Percentiles rank a stretch among this genome's conserved stretches.
phyloP scores from a whole-genome alignment of 2,329 filamentous ascomycete species.

The Aspergillus japonicus region DNA sequence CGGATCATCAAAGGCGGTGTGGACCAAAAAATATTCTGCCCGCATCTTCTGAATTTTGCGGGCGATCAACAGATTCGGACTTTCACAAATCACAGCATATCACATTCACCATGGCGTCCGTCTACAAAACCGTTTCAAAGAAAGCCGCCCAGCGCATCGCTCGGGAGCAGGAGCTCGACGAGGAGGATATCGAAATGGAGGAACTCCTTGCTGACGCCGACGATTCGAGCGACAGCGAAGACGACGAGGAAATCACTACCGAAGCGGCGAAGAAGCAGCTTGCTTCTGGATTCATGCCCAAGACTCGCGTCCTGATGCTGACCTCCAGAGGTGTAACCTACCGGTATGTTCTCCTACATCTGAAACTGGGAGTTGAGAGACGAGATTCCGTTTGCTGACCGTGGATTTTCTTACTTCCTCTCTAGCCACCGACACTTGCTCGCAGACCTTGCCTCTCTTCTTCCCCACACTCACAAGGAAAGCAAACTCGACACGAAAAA shows the following conservation, averaged over 20 bases:
- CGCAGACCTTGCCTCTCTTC: slow-evolving; percentile 80
- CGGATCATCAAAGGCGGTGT: slow-evolving; percentile 25
- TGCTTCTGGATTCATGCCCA: slow-evolving; percentile 41
- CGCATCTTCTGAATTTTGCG: slow-evolving; percentile 26
- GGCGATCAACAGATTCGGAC: slow-evolving; percentile 15
- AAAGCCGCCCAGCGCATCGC: slow-evolving; percentile 45
- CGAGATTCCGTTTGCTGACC: slow-evolving; percentile 1
- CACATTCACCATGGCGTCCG: slow-evolving; percentile 60
- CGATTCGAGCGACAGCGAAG: slow-evolving; percentile 41
- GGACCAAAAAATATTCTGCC: slow-evolving; percentile 37
- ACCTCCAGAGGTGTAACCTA: slow-evolving; percentile 91
- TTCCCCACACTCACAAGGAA: slow-evolving; percentile 91
- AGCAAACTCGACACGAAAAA: slow-evolving; percentile 97
- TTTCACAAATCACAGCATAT: slow-evolving; percentile 13
- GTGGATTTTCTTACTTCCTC: slow-evolving; percentile 3
- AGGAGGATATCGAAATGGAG: slow-evolving; percentile 40
- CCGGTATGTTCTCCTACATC: slow-evolving; percentile 54
- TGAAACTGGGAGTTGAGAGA: background rate
- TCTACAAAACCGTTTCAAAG: slow-evolving; percentile 74
- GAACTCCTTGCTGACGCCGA: slow-evolving; percentile 37
- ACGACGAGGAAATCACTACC: slow-evolving; percentile 32
- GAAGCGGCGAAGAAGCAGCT: slow-evolving; percentile 34
- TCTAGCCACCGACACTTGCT: slow-evolving; percentile 86
- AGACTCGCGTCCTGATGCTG: slow-evolving; percentile 74
- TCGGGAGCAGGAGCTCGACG: slow-evolving; percentile 53